Evolutionary conservation across 768 basidiomycete species (phyloP), one percentile per base, ranked within the genome.

Genomic region (Pulveroboletus frians): DNA sequence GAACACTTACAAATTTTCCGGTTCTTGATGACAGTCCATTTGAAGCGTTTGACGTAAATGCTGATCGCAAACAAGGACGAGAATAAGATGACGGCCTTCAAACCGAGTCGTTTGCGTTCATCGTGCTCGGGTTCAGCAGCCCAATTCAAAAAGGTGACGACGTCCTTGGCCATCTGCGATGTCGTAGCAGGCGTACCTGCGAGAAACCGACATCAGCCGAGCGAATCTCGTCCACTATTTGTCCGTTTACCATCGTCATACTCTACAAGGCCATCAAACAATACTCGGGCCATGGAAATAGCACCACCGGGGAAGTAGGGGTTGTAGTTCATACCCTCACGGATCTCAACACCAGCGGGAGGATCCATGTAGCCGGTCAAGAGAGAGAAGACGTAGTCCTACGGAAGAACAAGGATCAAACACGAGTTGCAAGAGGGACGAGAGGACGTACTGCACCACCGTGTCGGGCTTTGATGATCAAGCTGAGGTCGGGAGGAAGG

Each of bases 151-250:
- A 98, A 97, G 3, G 88, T 91, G 39, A 81, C 81, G 46, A 99
- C 93, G 64, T 99, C 96, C 78, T 98, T 99, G 59, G 96, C 95
- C 95, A 99, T 94, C 69, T 99, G 96, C 5, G 92, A 89, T 6
- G 92, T 85, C 41, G 96, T 99, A 11, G 95, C 91, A 13, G 96
- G 93, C 4, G 96, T 98, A 42, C 88, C 90, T 92, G 40, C 14
- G 36, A 37, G n/a, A 20, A 39, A 15, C 37, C 27, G 21, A 51
- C 1, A 36, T 67, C 31, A 65, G 35, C 41, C 34, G 17, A 34
- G 17, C 5, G 2, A 40, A 39, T 9, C 5, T 10, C 11, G 14
- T 2, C 34, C 17, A 10, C 18, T 39, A 43, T 9, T 35, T 30
- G 45, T 17, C 5, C 20, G 60, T 80, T 58, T 53, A 87, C 92